These are phyloP conservation scores for Hymenochaete sp. DNA, from an alignment of 1,284 basidiomycete genomes.

Conservation along the genomic window DNA sequence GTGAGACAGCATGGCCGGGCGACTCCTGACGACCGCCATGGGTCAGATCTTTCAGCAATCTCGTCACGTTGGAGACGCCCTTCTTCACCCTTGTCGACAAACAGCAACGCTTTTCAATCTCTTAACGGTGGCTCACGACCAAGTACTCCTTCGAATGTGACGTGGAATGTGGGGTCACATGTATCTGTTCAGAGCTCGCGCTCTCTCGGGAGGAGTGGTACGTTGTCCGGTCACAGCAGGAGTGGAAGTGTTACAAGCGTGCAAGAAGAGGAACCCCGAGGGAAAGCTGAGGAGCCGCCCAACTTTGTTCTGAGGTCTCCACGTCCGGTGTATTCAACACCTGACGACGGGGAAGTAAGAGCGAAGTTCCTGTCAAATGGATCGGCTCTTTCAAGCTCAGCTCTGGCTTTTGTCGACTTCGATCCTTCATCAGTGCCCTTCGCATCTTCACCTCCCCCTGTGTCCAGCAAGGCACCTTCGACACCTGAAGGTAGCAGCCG, in stretches of 20 bases:
- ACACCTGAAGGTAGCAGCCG: constrained; percentile 2
- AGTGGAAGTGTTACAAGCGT: constrained; percentile 42
- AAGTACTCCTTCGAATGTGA: constrained; percentile 63
- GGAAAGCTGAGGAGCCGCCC: background rate
- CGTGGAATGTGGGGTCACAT: constrained; percentile 34
- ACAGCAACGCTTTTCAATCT: constrained; percentile 45
- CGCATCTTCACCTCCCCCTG: background rate
- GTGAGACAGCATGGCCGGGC: constrained; percentile 1
- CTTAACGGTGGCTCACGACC: constrained; percentile 54
- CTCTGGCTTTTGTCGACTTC: constrained; percentile 13
- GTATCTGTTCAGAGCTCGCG: constrained; percentile 6
- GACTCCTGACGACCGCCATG: constrained; percentile 14
- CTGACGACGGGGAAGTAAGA: constrained; percentile 40
- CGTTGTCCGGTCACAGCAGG: constrained; percentile 40
- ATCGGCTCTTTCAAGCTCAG: constrained; percentile 12
- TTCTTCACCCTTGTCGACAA: constrained; percentile 51
- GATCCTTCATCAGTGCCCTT: constrained; percentile 7
- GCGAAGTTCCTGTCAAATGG: constrained; percentile 33
- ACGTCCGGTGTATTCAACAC: constrained; percentile 7
- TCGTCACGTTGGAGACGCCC: constrained; percentile 49
- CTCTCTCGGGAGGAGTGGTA: constrained; percentile 26
- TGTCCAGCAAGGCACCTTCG: too few species aligned
- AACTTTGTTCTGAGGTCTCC: constrained; percentile 1
- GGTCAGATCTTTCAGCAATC: constrained; percentile 36
- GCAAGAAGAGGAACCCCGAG: too few species aligned